A percentile compares a stretch with the other conserved stretches of the same genome.
Conservation (phyloP, 2,329 filamentous ascomycete species). For the Scedosporium aurantiacum region DNA sequence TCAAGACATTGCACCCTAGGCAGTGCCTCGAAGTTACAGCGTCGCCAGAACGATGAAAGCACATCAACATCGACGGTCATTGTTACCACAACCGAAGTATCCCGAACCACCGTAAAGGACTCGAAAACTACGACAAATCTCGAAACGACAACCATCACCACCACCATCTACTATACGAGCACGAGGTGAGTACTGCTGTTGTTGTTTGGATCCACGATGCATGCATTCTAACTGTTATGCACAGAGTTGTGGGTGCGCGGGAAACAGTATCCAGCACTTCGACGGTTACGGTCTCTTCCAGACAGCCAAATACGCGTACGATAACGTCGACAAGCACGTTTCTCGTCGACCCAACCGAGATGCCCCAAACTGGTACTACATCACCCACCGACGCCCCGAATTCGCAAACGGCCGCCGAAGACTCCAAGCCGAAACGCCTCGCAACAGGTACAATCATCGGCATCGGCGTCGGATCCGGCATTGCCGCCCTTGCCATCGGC, state of each 20-base stretch:
- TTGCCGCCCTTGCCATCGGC: neutral
- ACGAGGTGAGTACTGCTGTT: neutral
- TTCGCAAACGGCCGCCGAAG: neutral
- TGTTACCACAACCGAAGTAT: neutral
- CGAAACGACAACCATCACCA: neutral
- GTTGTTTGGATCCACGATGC: neutral
- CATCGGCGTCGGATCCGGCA: slow-evolving; percentile 5
- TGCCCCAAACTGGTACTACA: neutral
- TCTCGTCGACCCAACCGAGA: neutral
- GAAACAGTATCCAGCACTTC: slow-evolving; percentile 1
- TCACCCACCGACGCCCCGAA: neutral
- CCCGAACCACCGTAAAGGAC: neutral
- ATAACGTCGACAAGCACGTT: slow-evolving; percentile 4
- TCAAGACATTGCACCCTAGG: neutral
- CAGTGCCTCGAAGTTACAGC: neutral
- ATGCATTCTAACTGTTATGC: neutral
- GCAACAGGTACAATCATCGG: slow-evolving; percentile 6
- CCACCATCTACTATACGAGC: slow-evolving; percentile 3
- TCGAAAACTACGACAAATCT: neutral
- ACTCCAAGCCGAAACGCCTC: neutral
- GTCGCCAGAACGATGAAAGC: neutral
- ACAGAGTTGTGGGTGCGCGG: slow-evolving; percentile 3
- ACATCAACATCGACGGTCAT: slow-evolving; percentile 1
- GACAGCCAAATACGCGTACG: neutral
- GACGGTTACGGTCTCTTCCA: neutral